Percentiles rank a stretch among this genome's conserved stretches.
Conservation (phyloP, 495 filamentous ascomycete genomes). For the Hypoxylon crocopeplum region DNA sequence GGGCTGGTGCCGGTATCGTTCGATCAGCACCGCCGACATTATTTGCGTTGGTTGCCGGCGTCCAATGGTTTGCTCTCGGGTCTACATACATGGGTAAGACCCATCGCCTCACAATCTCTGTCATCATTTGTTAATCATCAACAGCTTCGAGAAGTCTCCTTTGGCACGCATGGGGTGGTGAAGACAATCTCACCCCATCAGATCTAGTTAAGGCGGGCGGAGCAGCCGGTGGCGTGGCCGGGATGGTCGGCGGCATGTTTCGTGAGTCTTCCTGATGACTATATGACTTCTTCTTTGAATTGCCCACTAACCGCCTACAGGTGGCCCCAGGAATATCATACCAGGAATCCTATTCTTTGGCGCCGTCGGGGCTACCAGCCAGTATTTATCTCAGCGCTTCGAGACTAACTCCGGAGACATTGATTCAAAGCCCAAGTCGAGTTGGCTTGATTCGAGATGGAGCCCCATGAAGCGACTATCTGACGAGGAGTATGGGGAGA, state of each 20-base stretch:
- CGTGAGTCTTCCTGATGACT: conserved; percentile 55
- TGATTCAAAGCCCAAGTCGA: conserved; percentile 25
- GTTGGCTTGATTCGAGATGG: conserved; percentile 70
- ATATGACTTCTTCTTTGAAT: not conserved
- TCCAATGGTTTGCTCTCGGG: conserved; percentile 82
- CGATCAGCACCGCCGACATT: conserved; percentile 68
- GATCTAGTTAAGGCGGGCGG: conserved; percentile 69
- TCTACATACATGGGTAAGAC: conserved; percentile 75
- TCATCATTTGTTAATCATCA: conserved; percentile 17
- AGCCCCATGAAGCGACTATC: conserved; percentile 79
- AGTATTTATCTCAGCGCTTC: conserved; percentile 23
- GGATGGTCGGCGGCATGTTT: conserved; percentile 68
- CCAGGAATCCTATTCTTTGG: conserved; percentile 50
- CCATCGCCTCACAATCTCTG: conserved; percentile 26
- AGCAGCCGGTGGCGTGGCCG: conserved; percentile 72
- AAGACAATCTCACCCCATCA: conserved; percentile 56
- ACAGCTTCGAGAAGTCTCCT: conserved; percentile 47
- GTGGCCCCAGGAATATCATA: conserved; percentile 51
- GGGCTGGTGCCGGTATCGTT: conserved; percentile 71
- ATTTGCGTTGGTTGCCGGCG: conserved; percentile 73
- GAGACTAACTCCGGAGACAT: not conserved
- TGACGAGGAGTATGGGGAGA: conserved; percentile 78
- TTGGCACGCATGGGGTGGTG: conserved; percentile 44
- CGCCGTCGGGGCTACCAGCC: conserved; percentile 18
- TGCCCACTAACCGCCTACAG: conserved; percentile 38